Percentiles rank a stretch among this genome's conserved stretches.
Conservation (phyloP, 2,329 filamentous ascomycete species). For the Xylaria hypoxylon region DNA sequence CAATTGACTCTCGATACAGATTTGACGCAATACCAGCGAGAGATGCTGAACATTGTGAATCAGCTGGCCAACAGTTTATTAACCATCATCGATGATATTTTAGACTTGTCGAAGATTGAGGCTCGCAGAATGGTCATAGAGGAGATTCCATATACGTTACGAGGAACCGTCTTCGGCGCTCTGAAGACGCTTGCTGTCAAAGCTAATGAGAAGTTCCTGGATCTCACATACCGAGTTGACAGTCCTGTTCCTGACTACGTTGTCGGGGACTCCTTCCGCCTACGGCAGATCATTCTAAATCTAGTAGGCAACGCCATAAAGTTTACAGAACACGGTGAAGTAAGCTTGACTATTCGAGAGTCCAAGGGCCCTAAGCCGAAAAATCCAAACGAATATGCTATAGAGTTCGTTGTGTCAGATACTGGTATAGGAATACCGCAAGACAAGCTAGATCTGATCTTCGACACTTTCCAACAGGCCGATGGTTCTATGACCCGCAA, state of each 20-base stretch:
- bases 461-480: slow-evolving; percentile 98
- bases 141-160: slow-evolving; percentile 94
- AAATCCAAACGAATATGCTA: slow-evolving; percentile 82
- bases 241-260: slow-evolving; percentile 95
- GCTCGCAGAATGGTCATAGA: slow-evolving; percentile 98
- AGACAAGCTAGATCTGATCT: slow-evolving; percentile 96
- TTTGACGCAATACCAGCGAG: slow-evolving; percentile 92
- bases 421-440: slow-evolving; percentile 96
- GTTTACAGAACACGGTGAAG: slow-evolving; percentile 96
- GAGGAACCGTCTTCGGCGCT: slow-evolving; percentile 95
- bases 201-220: slow-evolving; percentile 94
- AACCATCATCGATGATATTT: slow-evolving; percentile 92
- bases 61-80: slow-evolving; percentile 95
- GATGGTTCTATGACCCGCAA: slow-evolving; percentile 96
- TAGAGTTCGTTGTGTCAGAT: slow-evolving; percentile 95
- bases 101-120: slow-evolving; percentile 85
- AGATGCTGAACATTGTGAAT: slow-evolving; percentile 99
- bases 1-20: slow-evolving; percentile 95
- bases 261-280: slow-evolving; percentile 93
- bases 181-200: slow-evolving; percentile 97
- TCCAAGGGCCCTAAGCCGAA: slow-evolving; percentile 72
- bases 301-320: slow-evolving; percentile 98
- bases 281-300: slow-evolving; percentile 96
- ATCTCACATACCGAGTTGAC: slow-evolving; percentile 93
- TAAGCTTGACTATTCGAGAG: slow-evolving; percentile 89